Percentiles rank a stretch among this genome's conserved stretches.
phyloP scores from a whole-genome alignment of 805 yeast genomes.

The Ogataea pini region DNA sequence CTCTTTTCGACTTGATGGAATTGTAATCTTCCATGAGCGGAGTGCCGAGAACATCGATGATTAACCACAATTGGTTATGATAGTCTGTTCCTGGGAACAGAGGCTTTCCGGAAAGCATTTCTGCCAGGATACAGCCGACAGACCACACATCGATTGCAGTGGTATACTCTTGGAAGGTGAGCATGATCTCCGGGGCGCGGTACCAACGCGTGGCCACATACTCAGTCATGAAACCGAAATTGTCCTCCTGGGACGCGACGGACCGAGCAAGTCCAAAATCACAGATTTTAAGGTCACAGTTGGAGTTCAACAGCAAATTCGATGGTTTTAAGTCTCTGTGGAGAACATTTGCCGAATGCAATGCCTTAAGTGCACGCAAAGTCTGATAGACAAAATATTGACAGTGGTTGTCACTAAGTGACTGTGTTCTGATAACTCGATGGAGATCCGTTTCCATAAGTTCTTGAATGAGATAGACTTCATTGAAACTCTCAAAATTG shows the following conservation, averaged over 20 bases:
- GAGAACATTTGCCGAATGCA: conserved; percentile 91
- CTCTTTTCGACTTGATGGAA: conserved; percentile 75
- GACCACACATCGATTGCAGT: conserved; percentile 97
- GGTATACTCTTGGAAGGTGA: conserved; percentile 89
- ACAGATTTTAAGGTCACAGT: conserved; percentile 91
- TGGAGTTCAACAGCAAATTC: conserved; percentile 80
- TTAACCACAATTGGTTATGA: conserved; percentile 83
- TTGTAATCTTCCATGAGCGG: conserved; percentile 79
- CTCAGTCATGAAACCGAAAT: conserved; percentile 87
- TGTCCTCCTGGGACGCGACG: conserved; percentile 61
- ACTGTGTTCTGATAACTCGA: conserved; percentile 78
- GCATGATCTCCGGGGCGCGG: conserved; percentile 96
- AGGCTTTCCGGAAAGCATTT: conserved; percentile 82
- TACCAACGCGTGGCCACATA: conserved; percentile 98
- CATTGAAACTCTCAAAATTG: conserved; percentile 72
- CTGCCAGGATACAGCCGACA: conserved; percentile 94
- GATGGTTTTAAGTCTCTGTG: conserved; percentile 94
- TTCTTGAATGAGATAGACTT: conserved; percentile 86
- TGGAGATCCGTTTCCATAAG: conserved; percentile 87
- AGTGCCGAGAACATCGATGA: conserved; percentile 84
- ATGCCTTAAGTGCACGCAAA: conserved; percentile 81
- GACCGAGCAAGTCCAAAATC: conserved; percentile 90
- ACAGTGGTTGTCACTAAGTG: conserved; percentile 85
- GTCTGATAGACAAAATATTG: conserved; percentile 94
- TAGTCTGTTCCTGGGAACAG: conserved; percentile 94